Conservation (phyloP, 2,329 filamentous ascomycete genomes). For the Sphaerulina populicola region DNA sequence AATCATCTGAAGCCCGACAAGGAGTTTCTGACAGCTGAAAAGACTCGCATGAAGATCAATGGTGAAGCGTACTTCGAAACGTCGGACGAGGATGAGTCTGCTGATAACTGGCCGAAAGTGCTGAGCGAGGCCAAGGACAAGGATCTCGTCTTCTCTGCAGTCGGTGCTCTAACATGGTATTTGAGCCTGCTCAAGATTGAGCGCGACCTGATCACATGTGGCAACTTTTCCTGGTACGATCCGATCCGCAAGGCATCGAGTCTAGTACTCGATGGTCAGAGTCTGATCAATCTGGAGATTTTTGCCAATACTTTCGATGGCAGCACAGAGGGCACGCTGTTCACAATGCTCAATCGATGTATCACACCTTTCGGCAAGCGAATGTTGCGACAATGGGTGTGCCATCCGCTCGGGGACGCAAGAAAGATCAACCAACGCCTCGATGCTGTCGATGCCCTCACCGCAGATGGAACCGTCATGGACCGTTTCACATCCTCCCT, state of each 20-base stretch:
- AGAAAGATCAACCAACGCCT: slow-evolving; percentile 84
- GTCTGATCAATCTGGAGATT: slow-evolving; percentile 93
- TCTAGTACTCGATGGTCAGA: slow-evolving; percentile 88
- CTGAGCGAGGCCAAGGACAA: slow-evolving; percentile 67
- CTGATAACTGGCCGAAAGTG: slow-evolving; percentile 65
- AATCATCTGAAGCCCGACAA: slow-evolving; percentile 78
- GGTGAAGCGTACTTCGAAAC: slow-evolving; percentile 67
- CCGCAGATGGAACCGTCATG: slow-evolving; percentile 68
- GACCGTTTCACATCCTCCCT: slow-evolving; percentile 84
- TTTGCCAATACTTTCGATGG: slow-evolving; percentile 91
- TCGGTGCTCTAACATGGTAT: slow-evolving; percentile 83
- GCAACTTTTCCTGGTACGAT: slow-evolving; percentile 85
- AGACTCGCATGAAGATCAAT: slow-evolving; percentile 71
- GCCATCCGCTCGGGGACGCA: slow-evolving; percentile 82
- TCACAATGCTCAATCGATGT: slow-evolving; percentile 83
- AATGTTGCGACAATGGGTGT: slow-evolving; percentile 93
- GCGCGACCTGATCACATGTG: slow-evolving; percentile 73
- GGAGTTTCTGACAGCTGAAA: slow-evolving; percentile 87
- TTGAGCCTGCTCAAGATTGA: slow-evolving; percentile 78
- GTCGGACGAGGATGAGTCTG: slow-evolving; percentile 47
- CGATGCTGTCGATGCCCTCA: slow-evolving; percentile 88
- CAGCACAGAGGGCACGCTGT: slow-evolving; percentile 74
- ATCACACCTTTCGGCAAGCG: slow-evolving; percentile 96
- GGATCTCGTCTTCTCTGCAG: slow-evolving; percentile 77
- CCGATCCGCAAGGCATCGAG: slow-evolving; percentile 87